These are phyloP conservation scores for Amaranthus palmeri DNA, from an alignment of 148 eudicot species.

Conservation along the genomic window DNA sequence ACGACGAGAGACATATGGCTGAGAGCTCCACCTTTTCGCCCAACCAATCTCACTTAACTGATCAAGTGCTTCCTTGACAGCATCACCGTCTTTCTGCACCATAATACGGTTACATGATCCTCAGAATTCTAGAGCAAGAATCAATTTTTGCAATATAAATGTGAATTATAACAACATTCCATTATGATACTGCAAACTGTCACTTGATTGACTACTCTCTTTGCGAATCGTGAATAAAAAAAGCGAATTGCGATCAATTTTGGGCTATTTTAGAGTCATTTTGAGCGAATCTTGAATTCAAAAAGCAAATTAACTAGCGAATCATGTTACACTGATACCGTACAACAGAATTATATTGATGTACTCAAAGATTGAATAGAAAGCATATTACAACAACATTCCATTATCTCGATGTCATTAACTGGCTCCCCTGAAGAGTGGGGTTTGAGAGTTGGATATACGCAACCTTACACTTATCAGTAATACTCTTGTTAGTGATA, in stretches of 20 bases:
- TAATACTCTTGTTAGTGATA: too few relatives aligned
- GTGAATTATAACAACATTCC: background rate
- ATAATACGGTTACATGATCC: constrained; percentile 2
- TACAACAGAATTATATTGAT: background rate
- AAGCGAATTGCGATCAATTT: too few relatives aligned
- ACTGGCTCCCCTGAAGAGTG: too few relatives aligned
- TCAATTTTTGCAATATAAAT: background rate
- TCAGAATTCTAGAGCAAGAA: background rate
- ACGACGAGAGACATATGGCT: constrained; percentile 85
- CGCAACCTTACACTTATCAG: too few relatives aligned
- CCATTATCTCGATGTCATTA: background rate
- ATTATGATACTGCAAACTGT: background rate
- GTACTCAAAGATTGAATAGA: background rate
- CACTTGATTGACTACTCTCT: background rate
- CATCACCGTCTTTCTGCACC: constrained; percentile 84
- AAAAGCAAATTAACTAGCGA: background rate
- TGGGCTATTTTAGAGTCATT: too few relatives aligned
- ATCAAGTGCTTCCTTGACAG: constrained; percentile 88
- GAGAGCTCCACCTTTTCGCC: constrained; percentile 95
- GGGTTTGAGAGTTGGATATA: too few relatives aligned
- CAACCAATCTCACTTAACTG: constrained; percentile 78
- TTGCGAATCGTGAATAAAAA: background rate
- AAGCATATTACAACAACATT: background rate
- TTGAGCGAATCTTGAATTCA: background rate
- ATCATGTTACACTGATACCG: background rate